These are phyloP conservation scores for Fusarium sp. DNA, from an alignment of 2,329 filamentous ascomycete species.

Conservation along the genomic window DNA sequence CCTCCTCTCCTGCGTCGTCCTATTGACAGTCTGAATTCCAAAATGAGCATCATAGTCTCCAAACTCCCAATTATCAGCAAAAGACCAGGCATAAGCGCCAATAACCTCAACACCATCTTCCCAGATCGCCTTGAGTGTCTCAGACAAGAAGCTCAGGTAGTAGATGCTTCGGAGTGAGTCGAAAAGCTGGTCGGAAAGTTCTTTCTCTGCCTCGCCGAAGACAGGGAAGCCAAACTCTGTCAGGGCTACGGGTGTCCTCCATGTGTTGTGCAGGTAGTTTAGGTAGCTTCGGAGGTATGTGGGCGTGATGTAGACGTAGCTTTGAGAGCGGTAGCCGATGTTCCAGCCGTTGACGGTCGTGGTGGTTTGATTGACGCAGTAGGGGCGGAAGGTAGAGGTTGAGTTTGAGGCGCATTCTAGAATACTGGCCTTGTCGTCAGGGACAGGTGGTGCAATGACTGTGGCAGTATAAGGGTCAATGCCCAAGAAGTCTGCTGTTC, in stretches of 20 bases:
- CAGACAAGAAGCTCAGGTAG: conserved; percentile 64
- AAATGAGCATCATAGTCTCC: conserved; percentile 59
- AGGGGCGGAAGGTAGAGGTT: conserved; percentile 59
- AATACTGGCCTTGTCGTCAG: conserved; percentile 53
- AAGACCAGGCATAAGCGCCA: conserved; percentile 65
- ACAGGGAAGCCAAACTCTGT: conserved; percentile 70
- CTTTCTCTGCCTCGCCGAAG: conserved; percentile 58
- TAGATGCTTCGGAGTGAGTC: conserved; percentile 66
- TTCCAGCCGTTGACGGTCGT: conserved; percentile 65
- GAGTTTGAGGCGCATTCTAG: conserved; percentile 60
- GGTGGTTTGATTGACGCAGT: conserved; percentile 62
- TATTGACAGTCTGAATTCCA: conserved; percentile 67
- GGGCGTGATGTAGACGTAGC: conserved; percentile 69
- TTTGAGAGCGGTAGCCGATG: conserved; percentile 66
- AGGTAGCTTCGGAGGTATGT: conserved; percentile 67
- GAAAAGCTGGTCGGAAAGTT: conserved; percentile 61
- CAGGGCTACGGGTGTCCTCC: conserved; percentile 59
- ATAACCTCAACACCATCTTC: conserved; percentile 66
- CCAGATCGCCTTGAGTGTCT: conserved; percentile 65
- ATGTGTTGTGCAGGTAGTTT: conserved; percentile 70
- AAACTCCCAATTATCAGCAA: conserved; percentile 67
- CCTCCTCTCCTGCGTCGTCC: conserved; percentile 60
- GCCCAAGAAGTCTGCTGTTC: conserved; percentile 66
- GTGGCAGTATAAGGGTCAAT: conserved; percentile 69
- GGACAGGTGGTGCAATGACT: conserved; percentile 59